Conservation (phyloP, 352 stramenopile genomes). For the Phytophthora melonis region DNA sequence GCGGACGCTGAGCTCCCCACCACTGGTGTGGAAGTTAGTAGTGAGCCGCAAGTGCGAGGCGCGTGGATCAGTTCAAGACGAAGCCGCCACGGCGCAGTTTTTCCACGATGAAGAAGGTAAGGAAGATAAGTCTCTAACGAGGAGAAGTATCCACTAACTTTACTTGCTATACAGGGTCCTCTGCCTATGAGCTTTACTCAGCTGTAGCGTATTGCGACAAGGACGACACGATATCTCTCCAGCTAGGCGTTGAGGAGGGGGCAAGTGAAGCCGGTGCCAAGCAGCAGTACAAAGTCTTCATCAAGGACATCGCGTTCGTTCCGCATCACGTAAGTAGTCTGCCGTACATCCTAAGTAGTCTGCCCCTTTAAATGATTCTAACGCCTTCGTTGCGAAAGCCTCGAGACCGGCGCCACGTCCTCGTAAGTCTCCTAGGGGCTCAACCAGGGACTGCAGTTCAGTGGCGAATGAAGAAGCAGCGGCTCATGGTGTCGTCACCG, state of each 20-base stretch:
- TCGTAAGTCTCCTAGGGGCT: conserved; percentile 6
- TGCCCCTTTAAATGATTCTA: background rate
- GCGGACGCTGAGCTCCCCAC: background rate
- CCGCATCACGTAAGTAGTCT: conserved; percentile 23
- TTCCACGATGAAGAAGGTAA: conserved; percentile 8
- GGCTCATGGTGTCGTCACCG: background rate
- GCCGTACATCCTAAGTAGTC: too few species aligned
- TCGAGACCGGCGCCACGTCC: conserved; percentile 26
- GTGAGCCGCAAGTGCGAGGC: conserved; percentile 32
- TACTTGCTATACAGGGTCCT: conserved; percentile 2
- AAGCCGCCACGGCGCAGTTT: conserved; percentile 12
- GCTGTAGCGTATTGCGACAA: conserved; percentile 32
- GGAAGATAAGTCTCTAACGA: background rate
- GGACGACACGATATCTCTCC: conserved; percentile 28
- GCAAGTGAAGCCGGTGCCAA: background rate
- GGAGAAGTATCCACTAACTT: background rate
- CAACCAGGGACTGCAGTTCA: conserved; percentile 11
- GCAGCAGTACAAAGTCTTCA: conserved; percentile 22
- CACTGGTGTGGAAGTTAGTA: conserved; percentile 30
- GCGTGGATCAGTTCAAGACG: conserved; percentile 17
- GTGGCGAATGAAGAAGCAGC: conserved; percentile 21
- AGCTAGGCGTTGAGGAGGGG: conserved; percentile 5
- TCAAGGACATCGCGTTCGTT: conserved; percentile 30
- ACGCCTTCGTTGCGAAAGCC: conserved; percentile 7
- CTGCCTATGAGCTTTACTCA: conserved; percentile 22